A percentile compares a stretch with the other conserved stretches of the same genome.
Conservation (phyloP, 1,284 basidiomycete species). For the Puccinia hordei region DNA sequence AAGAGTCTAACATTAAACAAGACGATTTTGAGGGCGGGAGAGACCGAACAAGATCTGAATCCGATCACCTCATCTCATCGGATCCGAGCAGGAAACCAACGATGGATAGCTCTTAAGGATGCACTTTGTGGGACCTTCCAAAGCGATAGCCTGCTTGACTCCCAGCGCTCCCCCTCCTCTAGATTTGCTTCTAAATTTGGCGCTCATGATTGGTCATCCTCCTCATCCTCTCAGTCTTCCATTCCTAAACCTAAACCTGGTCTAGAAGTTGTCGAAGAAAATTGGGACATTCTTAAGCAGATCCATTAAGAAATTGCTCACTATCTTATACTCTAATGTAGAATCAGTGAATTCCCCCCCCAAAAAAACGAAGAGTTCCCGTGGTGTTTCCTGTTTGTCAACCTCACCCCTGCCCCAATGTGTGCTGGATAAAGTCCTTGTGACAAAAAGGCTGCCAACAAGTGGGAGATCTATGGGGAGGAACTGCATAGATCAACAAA, state of each 20-base stretch:
- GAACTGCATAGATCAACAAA: too few relatives aligned
- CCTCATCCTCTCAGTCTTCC: background rate
- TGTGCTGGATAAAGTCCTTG: too few relatives aligned
- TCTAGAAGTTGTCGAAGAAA: slow-evolving; percentile 40
- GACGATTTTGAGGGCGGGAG: slow-evolving; percentile 27
- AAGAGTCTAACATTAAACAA: slow-evolving; percentile 21
- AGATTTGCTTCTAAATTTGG: slow-evolving; percentile 27
- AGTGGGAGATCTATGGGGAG: too few relatives aligned
- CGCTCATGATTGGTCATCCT: background rate
- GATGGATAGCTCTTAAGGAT: slow-evolving; percentile 41
- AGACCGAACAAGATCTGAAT: slow-evolving; percentile 44
- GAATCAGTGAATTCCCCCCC: too few relatives aligned
- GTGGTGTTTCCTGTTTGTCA: too few relatives aligned
- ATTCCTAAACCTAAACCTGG: slow-evolving; percentile 30
- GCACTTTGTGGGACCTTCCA: slow-evolving; percentile 33
- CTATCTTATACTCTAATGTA: too few relatives aligned
- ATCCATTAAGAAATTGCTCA: too few relatives aligned
- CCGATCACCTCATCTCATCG: slow-evolving; percentile 9
- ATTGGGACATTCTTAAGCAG: too few relatives aligned
- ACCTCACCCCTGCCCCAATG: too few relatives aligned
- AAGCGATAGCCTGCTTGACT: background rate
- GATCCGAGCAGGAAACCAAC: slow-evolving; percentile 24
- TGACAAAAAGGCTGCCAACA: too few relatives aligned
- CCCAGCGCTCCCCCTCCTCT: background rate
- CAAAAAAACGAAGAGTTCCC: too few relatives aligned